A percentile compares a stretch with the other conserved stretches of the same genome.
These are phyloP conservation scores for Tolypocladium paradoxum DNA, from an alignment of 2,329 filamentous ascomycete species.

Conservation along the genomic window DNA sequence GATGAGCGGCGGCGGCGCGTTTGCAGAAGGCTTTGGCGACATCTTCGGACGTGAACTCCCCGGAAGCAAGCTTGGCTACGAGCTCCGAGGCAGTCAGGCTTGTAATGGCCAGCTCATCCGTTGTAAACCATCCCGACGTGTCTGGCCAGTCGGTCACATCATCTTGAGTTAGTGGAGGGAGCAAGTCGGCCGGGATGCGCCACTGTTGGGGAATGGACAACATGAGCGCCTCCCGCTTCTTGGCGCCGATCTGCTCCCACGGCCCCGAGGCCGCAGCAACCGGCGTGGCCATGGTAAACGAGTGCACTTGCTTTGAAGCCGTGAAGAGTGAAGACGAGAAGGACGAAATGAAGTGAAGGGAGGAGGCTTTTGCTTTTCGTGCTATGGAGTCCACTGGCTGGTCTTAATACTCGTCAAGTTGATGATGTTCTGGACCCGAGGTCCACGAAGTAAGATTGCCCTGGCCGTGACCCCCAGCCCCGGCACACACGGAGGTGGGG, in stretches of 20 bases:
- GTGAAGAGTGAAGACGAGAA: not conserved
- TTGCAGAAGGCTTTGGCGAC: slow-evolving; percentile 43
- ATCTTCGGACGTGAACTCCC: slow-evolving; percentile 25
- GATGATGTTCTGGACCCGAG: not conserved
- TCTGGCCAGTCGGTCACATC: slow-evolving; percentile 47
- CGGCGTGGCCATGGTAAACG: not conserved
- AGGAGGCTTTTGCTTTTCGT: not conserved
- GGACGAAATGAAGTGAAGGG: not conserved
- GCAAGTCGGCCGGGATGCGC: slow-evolving; percentile 38
- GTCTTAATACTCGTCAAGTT: not conserved
- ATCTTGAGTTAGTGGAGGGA: slow-evolving; percentile 41
- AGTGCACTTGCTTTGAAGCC: too few species aligned
- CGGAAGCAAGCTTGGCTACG: slow-evolving; percentile 23
- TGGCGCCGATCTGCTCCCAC: slow-evolving; percentile 32
- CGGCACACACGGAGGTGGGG: not conserved
- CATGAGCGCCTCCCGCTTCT: slow-evolving; percentile 30
- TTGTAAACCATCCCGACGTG: slow-evolving; percentile 48
- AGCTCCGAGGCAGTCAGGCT: slow-evolving; percentile 30
- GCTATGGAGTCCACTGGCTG: not conserved
- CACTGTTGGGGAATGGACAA: slow-evolving; percentile 47
- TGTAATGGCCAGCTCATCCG: slow-evolving; percentile 35
- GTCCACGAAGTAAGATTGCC: not conserved
- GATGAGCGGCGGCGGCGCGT: slow-evolving; percentile 43
- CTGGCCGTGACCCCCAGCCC: too few species aligned
- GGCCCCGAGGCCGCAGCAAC: not conserved